phyloP scores from a whole-genome alignment of 805 yeast genomes.

The Soucietia sequanensis region DNA sequence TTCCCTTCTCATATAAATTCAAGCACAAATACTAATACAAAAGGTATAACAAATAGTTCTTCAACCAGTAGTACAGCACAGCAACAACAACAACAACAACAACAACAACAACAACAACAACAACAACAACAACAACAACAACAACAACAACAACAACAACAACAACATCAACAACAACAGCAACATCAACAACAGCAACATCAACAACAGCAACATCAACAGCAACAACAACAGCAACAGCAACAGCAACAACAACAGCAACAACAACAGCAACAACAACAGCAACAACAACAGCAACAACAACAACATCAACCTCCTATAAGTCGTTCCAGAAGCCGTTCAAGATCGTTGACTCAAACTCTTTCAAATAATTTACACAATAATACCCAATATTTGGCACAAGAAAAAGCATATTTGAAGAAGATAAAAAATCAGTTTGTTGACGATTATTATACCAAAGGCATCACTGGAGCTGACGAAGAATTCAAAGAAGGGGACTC shows the following conservation, averaged over 20 bases:
- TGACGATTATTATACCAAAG: constrained; percentile 74
- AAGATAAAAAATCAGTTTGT: constrained; percentile 58
- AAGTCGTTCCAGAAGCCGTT: constrained; percentile 9
- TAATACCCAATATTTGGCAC: constrained; percentile 45
- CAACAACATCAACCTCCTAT: not conserved
- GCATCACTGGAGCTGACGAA: constrained; percentile 46
- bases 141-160: not conserved
- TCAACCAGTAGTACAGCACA: not conserved
- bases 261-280: not conserved
- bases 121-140: not conserved
- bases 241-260: not conserved
- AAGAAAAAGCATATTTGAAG: constrained; percentile 65
- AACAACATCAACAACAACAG: not conserved
- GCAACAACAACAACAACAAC: not conserved
- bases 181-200: not conserved
- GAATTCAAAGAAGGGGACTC: constrained; percentile 15
- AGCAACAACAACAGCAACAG: too few relatives aligned
- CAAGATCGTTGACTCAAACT: constrained; percentile 18
- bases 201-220: not conserved
- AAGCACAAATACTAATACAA: not conserved
- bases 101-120: not conserved
- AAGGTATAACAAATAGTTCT: not conserved
- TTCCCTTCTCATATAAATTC: not conserved
- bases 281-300: not conserved
- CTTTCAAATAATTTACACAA: constrained; percentile 13